Conservation (phyloP, 208 protist genomes). For the Angomonas ambiguus region DNA sequence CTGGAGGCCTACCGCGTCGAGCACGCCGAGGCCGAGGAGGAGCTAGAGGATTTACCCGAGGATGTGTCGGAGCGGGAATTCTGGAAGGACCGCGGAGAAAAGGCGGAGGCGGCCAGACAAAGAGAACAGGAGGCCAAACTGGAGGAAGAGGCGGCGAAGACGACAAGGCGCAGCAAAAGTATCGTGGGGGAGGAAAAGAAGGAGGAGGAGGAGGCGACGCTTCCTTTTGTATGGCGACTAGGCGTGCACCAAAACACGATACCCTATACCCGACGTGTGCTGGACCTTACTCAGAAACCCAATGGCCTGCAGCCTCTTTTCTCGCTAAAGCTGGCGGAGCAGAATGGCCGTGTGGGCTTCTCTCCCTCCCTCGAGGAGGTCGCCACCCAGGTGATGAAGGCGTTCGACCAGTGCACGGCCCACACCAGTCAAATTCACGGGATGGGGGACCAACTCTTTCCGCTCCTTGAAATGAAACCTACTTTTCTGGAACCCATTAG, state of each 20-base stretch:
- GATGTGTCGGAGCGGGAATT: constrained; percentile 59
- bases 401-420: constrained; percentile 78
- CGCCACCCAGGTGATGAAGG: constrained; percentile 38
- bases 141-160: constrained; percentile 7
- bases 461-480: constrained; percentile 69
- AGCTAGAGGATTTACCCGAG: constrained; percentile 47
- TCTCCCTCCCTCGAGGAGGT: constrained; percentile 70
- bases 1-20: constrained; percentile 52
- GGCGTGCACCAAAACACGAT: constrained; percentile 37
- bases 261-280: constrained; percentile 65
- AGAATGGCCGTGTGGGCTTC: constrained; percentile 44
- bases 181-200: constrained; percentile 6
- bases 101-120: constrained; percentile 15
- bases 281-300: constrained; percentile 59
- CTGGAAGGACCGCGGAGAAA: constrained; percentile 44
- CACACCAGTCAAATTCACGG: constrained; percentile 62
- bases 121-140: constrained; percentile 17
- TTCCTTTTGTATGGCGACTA: constrained; percentile 58
- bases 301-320: constrained; percentile 85
- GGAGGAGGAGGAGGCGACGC: constrained; percentile 10
- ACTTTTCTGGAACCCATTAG: constrained; percentile 41
- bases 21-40: constrained; percentile 1
- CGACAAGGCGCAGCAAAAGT: constrained; percentile 8
- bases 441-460: constrained; percentile 92
- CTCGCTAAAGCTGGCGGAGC: constrained; percentile 63